A percentile compares a stretch with the other conserved stretches of the same genome.
Conservation (phyloP, 23 red algal species). For the Pyropia haitanensis region DNA sequence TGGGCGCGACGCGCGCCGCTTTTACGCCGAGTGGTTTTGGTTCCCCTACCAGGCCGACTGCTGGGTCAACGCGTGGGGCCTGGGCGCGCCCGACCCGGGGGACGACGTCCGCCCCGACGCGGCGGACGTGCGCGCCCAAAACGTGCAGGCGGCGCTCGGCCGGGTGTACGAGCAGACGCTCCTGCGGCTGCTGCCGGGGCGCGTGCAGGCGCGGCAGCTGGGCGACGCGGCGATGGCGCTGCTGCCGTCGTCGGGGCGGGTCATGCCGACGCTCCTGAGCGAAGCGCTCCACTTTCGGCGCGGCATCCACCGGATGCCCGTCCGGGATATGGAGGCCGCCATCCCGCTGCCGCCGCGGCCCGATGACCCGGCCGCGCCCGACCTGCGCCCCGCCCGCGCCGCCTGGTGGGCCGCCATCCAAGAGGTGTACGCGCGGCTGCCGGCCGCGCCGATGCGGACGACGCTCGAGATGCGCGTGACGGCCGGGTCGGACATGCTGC, state of each 20-base stretch:
- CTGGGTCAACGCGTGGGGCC: constrained; percentile 2
- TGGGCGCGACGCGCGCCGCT: neutral
- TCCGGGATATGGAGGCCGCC: neutral
- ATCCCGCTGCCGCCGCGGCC: neutral
- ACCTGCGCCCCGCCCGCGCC: neutral
- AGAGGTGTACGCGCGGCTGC: neutral
- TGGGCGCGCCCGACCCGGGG: neutral
- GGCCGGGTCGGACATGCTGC: neutral
- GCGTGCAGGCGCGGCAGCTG: neutral
- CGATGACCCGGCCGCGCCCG: constrained; percentile 1
- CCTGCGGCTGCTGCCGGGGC: neutral
- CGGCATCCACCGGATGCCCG: constrained; percentile 6
- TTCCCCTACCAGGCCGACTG: neutral
- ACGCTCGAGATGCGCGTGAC: constrained; percentile 5
- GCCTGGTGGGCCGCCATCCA: constrained; percentile 7
- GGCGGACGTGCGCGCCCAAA: neutral
- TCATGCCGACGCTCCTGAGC: too few species aligned
- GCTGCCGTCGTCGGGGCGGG: neutral
- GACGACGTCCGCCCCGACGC: neutral
- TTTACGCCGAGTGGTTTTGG: constrained; percentile 6
- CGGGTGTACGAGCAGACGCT: neutral
- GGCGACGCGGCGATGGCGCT: neutral
- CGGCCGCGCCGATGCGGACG: neutral
- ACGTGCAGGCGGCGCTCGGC: neutral
- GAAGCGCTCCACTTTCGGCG: constrained; percentile 1